Evolutionary conservation across 345 rosid genomes (phyloP).

Genomic region (Eucalyptus brandiana): DNA sequence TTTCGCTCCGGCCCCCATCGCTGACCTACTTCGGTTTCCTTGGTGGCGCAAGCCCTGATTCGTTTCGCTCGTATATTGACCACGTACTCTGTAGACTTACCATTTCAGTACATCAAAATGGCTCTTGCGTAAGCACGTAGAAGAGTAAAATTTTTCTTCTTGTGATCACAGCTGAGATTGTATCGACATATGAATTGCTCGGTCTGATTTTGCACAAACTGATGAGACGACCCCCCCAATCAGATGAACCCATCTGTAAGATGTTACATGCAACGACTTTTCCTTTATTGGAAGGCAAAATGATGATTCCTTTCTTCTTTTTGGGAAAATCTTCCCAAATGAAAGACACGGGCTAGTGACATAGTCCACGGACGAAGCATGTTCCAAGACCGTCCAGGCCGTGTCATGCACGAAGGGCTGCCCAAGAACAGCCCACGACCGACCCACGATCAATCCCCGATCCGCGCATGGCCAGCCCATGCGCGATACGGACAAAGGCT

Average conservation of each 20-base stretch:
- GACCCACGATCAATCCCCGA: too few relatives aligned
- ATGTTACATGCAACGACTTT: not conserved
- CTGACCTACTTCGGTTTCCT: not conserved
- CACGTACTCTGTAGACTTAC: not conserved
- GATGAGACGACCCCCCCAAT: not conserved
- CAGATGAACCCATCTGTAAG: not conserved
- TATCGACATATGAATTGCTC: not conserved
- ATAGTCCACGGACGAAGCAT: too few relatives aligned
- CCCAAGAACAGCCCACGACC: too few relatives aligned
- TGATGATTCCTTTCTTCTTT: not conserved
- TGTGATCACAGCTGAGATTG: not conserved
- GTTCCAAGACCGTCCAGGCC: too few relatives aligned
- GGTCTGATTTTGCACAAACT: not conserved
- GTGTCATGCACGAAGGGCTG: too few relatives aligned
- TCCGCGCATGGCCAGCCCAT: too few relatives aligned
- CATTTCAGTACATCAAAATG: not conserved
- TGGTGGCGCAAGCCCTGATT: not conserved
- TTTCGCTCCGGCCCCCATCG: not conserved
- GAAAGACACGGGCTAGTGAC: not conserved
- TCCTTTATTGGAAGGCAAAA: not conserved
- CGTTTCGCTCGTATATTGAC: not conserved
- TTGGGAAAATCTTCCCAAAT: not conserved
- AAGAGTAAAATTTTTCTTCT: not conserved
- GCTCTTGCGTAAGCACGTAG: not conserved
- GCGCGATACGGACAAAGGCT: too few relatives aligned